Conservation (phyloP, 2,329 filamentous ascomycete genomes). For the Ceratocystiopsis brevicomis region DNA sequence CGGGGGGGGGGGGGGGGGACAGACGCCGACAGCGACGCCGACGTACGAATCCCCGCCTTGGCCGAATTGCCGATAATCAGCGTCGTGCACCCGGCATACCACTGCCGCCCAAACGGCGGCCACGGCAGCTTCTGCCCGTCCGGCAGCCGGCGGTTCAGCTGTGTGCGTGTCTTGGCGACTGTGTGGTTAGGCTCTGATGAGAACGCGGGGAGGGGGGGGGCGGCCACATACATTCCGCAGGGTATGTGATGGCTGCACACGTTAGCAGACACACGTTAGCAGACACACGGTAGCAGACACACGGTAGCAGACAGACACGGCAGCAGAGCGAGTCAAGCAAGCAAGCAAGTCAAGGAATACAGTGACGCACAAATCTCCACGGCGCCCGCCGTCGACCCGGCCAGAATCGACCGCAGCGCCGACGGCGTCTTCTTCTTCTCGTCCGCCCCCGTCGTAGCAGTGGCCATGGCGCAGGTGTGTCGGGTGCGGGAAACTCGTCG, state of each 20-base stretch:
- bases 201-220: too few relatives aligned
- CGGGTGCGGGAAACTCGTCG: too few relatives aligned
- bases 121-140: conserved; percentile 78
- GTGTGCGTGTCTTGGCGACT: conserved; percentile 89
- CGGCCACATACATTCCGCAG: conserved; percentile 65
- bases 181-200: background rate
- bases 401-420: conserved; percentile 72
- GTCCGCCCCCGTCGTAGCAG: conserved; percentile 1
- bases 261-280: conserved; percentile 14
- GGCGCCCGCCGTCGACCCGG: conserved; percentile 82
- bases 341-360: too few relatives aligned
- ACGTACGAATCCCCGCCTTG: conserved; percentile 83
- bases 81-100: conserved; percentile 97
- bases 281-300: too few relatives aligned
- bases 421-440: conserved; percentile 41
- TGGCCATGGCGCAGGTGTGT: background rate
- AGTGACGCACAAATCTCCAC: conserved; percentile 60
- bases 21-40: too few relatives aligned
- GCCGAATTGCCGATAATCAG: conserved; percentile 90
- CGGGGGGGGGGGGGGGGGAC: too few relatives aligned
- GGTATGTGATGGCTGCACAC: conserved; percentile 60
- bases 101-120: conserved; percentile 82
- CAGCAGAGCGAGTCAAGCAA: too few relatives aligned
- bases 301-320: background rate
- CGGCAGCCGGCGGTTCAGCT: conserved; percentile 71